Conservation (phyloP, 371 early-diverging fungal species). For the Syncephalastrum monosporum region DNA sequence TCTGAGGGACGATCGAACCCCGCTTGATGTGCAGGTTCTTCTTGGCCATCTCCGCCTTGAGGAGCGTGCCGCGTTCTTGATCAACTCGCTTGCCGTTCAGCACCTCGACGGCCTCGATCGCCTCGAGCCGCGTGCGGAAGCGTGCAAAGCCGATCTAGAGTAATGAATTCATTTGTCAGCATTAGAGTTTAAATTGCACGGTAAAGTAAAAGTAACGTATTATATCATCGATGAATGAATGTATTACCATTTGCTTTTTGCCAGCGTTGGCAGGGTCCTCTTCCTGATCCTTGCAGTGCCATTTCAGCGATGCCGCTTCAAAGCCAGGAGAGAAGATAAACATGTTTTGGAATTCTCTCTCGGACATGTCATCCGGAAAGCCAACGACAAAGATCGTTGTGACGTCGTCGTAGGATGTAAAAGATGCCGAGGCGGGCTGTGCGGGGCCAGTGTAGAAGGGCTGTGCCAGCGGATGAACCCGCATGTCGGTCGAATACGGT, state of each 20-base stretch:
- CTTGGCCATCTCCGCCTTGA: slow-evolving; percentile 96
- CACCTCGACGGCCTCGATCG: slow-evolving; percentile 83
- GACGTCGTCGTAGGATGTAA: slow-evolving; percentile 52
- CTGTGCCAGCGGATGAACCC: slow-evolving; percentile 11
- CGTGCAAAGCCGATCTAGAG: slow-evolving; percentile 90
- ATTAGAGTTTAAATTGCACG: slow-evolving; percentile 1
- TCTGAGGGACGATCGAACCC: slow-evolving; percentile 14
- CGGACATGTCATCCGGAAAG: slow-evolving; percentile 94
- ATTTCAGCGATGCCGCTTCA: slow-evolving; percentile 90
- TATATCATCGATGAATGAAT: not conserved
- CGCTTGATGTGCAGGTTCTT: slow-evolving; percentile 86
- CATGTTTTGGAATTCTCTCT: slow-evolving; percentile 96
- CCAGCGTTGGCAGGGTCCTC: slow-evolving; percentile 43
- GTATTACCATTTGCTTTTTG: slow-evolving; percentile 83
- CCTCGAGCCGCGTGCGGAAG: slow-evolving; percentile 83
- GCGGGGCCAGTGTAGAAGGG: not conserved
- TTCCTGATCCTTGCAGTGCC: slow-evolving; percentile 64
- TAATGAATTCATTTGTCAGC: not conserved
- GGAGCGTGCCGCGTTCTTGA: slow-evolving; percentile 75
- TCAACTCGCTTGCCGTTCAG: slow-evolving; percentile 88
- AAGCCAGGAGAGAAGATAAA: slow-evolving; percentile 93
- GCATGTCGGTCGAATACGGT: slow-evolving; percentile 8
- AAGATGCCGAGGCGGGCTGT: slow-evolving; percentile 2
- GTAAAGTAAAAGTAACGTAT: too few relatives aligned
- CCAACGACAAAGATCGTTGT: slow-evolving; percentile 97